phyloP scores from a whole-genome alignment of 805 yeast genomes.

The Yarrowia deformans region DNA sequence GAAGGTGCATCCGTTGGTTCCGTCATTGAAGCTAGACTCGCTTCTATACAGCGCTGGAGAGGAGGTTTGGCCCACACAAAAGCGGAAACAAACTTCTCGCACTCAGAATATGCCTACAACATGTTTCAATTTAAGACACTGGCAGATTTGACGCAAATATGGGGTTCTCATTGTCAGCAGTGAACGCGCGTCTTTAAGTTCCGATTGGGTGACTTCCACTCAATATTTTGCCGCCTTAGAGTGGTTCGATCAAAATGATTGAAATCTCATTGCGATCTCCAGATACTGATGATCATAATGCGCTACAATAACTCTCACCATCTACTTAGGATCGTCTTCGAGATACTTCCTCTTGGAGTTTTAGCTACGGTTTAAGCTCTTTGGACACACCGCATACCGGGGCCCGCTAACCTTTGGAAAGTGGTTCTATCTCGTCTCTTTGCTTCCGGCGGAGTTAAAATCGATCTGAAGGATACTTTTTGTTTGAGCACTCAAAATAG shows the following conservation, averaged over 20 bases:
- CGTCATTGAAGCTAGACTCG: background rate
- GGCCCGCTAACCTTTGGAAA: background rate
- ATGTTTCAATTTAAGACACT: background rate
- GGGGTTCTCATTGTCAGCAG: background rate
- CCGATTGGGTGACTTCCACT: background rate
- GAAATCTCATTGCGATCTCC: background rate
- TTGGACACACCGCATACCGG: background rate
- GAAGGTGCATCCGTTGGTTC: conserved; percentile 32
- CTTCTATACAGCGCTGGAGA: too few relatives aligned
- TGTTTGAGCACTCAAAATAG: too few relatives aligned
- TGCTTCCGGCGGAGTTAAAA: conserved; percentile 7
- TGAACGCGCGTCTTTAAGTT: background rate
- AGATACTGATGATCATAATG: background rate
- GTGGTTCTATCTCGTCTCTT: conserved; percentile 2
- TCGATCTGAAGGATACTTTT: too few relatives aligned
- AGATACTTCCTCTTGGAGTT: background rate
- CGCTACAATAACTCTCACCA: background rate
- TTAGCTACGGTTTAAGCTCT: conserved; percentile 12
- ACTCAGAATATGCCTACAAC: background rate
- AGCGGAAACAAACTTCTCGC: too few relatives aligned
- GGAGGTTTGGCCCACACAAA: background rate
- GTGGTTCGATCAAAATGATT: background rate
- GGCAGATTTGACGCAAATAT: background rate
- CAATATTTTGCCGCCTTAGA: too few relatives aligned
- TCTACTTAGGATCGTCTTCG: too few relatives aligned